Base-by-base conservation (phyloP, 176 grass and related monocot species). In the Carex scoparia region DNA sequence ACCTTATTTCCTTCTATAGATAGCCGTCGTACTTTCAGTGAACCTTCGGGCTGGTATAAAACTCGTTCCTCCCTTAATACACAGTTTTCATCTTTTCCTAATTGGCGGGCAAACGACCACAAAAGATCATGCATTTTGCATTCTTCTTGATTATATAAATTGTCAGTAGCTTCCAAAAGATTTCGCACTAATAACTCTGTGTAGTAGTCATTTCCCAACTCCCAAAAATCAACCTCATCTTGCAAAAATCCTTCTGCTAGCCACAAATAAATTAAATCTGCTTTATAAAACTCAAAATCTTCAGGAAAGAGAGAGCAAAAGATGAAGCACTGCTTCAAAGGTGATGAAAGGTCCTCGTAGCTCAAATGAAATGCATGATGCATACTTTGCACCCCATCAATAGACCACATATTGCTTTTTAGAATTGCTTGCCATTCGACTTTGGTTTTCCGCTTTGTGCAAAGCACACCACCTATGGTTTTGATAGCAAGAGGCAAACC, bases 401-500 rank as follows among this genome's bases (percentile, higher is more conserved):
- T 18, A 9, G 68, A 84, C 92, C 92, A 94, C 14, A 81, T 35
- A 28, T 80, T 27, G 2, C 60, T 82, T 61, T 14, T 16, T 13
- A 85, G 61, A 68, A 91, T 27, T 10, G 4, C 71, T 7, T 79
- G 19, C 89, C 89, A 89, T 14, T 85, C 89, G n/a, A 13, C 46
- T 0, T 1, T 30, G 0, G 0, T 83, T 2, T 35, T 89, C 15
- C 30, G 57, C 55, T 85, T 91, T 0, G 40, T 53, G 0, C 75
- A 28, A 9, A 91, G 62, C 1, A 84, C 19, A 2, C 89, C 81
- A 0, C 77, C 87, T 76, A 94, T 9, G 1, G 55, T 40, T 58
- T 74, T 84, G 9, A 91, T 89, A 9, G 88, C 86, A 0, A 92
- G 72, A 79, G 91, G 91, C 79, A 88, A 88, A 0, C 88, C 86